phyloP scores from a whole-genome alignment of 192 early-diverging fungal genomes.

The Dimargaris cristalligena region DNA sequence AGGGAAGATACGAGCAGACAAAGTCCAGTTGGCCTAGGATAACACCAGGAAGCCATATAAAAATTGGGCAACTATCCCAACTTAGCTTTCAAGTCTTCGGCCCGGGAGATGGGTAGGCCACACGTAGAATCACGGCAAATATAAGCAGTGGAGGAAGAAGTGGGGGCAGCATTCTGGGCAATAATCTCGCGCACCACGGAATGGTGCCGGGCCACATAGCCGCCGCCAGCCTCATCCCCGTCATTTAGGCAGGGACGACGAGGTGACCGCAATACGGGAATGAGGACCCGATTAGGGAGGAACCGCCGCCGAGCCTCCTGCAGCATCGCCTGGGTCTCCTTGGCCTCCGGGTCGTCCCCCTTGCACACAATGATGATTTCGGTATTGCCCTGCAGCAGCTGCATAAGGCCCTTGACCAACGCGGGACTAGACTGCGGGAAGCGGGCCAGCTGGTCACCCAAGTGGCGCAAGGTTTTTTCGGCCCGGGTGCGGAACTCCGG shows the following conservation, averaged over 20 bases:
- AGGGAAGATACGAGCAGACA: no score
- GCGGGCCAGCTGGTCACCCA: slow-evolving; percentile 14
- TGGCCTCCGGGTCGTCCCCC: not conserved
- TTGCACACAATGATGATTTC: slow-evolving; percentile 19
- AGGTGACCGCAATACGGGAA: slow-evolving; percentile 4
- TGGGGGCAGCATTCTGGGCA: slow-evolving; percentile 9
- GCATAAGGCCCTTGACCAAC: slow-evolving; percentile 20
- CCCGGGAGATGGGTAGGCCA: slow-evolving; percentile 25
- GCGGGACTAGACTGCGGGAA: slow-evolving; percentile 26
- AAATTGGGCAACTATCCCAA: no score
- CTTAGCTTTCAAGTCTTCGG: slow-evolving; percentile 18
- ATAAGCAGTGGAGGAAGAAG: slow-evolving; percentile 15
- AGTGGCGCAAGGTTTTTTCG: slow-evolving; percentile 17
- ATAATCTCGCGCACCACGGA: slow-evolving; percentile 15
- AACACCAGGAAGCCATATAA: no score
- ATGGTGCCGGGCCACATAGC: slow-evolving; percentile 11
- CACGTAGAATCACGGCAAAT: slow-evolving; percentile 39
- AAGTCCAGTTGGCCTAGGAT: no score
- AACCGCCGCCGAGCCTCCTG: slow-evolving; percentile 16
- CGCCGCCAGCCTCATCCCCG: no score
- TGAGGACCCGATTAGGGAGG: slow-evolving; percentile 26
- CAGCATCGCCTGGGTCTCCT: slow-evolving; percentile 16
- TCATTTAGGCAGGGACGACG: not conserved
- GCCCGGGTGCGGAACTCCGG: slow-evolving; percentile 17
- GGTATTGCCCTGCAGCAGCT: slow-evolving; percentile 20